Evolutionary conservation across 768 basidiomycete genomes (phyloP).

Genomic region (Leccinellum albellum): DNA sequence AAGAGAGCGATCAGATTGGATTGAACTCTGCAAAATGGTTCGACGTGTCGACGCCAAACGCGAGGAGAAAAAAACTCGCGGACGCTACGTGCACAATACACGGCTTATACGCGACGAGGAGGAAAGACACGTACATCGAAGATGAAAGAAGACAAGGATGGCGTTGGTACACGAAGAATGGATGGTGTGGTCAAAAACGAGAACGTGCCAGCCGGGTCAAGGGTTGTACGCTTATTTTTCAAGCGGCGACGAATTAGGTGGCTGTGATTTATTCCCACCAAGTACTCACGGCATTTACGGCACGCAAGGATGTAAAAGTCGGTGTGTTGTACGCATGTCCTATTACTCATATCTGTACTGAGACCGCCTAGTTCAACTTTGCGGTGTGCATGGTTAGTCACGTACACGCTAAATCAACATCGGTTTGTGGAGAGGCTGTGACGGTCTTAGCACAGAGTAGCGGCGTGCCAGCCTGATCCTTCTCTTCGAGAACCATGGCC

Average conservation of each 20-base stretch:
- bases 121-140: conserved; percentile 30
- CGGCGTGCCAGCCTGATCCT: background rate
- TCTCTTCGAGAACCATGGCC: conserved; percentile 6
- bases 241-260: conserved; percentile 33
- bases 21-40: conserved; percentile 12
- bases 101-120: conserved; percentile 13
- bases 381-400: background rate
- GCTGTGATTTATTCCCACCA: conserved; percentile 23
- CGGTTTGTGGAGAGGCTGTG: background rate
- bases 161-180: conserved; percentile 31
- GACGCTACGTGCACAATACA: background rate
- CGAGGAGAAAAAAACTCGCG: conserved; percentile 5
- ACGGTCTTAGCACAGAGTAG: no score
- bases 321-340: background rate
- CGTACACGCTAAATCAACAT: background rate
- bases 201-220: conserved; percentile 32
- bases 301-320: conserved; percentile 6
- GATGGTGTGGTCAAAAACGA: conserved; percentile 35
- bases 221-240: conserved; percentile 36
- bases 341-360: background rate
- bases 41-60: conserved; percentile 20
- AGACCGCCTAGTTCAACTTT: background rate
- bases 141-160: conserved; percentile 26
- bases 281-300: conserved; percentile 8
- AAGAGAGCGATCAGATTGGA: conserved; percentile 27